phyloP scores from a whole-genome alignment of 2,329 filamentous ascomycete species.

The Sclerotinia nivalis region DNA sequence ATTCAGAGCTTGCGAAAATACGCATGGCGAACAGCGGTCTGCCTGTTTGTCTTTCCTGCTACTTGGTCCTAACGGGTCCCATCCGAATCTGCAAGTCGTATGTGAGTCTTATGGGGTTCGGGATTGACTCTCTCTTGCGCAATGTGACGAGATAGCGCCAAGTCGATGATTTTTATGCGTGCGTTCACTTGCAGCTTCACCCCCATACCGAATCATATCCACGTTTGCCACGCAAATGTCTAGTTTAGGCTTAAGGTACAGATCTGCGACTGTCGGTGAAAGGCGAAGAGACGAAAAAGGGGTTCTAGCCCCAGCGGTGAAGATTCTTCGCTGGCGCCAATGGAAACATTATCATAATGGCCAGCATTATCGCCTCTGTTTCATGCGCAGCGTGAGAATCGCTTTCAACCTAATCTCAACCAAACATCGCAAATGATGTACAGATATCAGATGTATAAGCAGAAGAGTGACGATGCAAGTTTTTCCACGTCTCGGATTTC shows the following conservation, averaged over 20 bases:
- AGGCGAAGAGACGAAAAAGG: conserved; percentile 14
- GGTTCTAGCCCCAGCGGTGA: conserved; percentile 22
- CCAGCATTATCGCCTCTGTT: conserved; percentile 4
- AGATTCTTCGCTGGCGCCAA: conserved; percentile 21
- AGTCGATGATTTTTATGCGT: conserved; percentile 22
- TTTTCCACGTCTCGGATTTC: conserved; percentile 4
- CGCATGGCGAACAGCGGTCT: conserved; percentile 26
- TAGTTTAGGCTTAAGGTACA: background rate
- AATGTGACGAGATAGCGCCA: conserved; percentile 25
- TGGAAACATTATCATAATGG: conserved; percentile 8
- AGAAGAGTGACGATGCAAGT: conserved; percentile 1
- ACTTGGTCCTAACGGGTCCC: conserved; percentile 11
- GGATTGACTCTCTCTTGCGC: conserved; percentile 23
- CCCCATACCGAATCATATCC: conserved; percentile 17
- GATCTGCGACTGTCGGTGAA: conserved; percentile 23
- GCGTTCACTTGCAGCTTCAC: conserved; percentile 21
- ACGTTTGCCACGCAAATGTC: conserved; percentile 19
- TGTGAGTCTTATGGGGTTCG: conserved; percentile 14
- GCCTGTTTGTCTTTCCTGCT: conserved; percentile 13
- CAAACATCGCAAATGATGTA: conserved; percentile 8
- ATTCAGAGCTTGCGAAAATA: conserved; percentile 9
- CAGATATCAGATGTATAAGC: conserved; percentile 1
- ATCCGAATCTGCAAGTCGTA: conserved; percentile 24
- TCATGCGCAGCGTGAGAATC: background rate
- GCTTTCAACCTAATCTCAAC: background rate